Percentiles rank a stretch among this genome's conserved stretches.
Conservation (phyloP, 2,329 filamentous ascomycete genomes). For the Aspergillus neoniger region DNA sequence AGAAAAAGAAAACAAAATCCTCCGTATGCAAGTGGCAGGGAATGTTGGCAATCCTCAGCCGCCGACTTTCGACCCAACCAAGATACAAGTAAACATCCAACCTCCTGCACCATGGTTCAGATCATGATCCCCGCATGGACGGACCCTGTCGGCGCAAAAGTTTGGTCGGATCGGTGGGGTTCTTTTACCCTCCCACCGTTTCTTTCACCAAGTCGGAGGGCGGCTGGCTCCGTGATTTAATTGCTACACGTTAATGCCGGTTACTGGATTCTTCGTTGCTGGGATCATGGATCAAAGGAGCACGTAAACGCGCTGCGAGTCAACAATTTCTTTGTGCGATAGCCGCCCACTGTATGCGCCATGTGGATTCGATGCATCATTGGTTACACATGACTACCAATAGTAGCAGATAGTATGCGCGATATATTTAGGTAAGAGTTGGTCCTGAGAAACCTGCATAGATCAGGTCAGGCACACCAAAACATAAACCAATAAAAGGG, state of each 20-base stretch:
- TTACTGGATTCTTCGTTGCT: neutral
- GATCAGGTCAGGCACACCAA: too few species aligned
- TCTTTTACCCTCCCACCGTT: neutral
- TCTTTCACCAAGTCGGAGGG: neutral
- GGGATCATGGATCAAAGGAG: neutral
- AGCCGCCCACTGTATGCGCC: neutral
- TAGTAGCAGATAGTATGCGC: neutral
- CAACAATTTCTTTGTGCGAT: neutral
- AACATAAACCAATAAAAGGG: neutral
- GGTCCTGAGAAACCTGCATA: neutral
- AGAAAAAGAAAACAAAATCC: neutral
- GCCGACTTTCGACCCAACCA: neutral
- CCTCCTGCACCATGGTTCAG: slow-evolving; percentile 8
- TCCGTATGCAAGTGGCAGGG: neutral
- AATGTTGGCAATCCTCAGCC: neutral
- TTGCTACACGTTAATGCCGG: neutral
- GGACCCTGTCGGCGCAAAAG: slow-evolving; percentile 2
- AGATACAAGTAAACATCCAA: neutral
- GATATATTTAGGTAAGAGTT: neutral
- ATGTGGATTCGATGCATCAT: neutral
- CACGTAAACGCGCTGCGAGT: neutral
- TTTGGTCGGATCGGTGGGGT: neutral
- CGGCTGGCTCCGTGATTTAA: neutral
- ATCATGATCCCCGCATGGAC: slow-evolving; percentile 1
- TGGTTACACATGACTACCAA: neutral